Evolutionary conservation across 1,139 yeast genomes (phyloP).

Genomic region (Pichia sp.): DNA sequence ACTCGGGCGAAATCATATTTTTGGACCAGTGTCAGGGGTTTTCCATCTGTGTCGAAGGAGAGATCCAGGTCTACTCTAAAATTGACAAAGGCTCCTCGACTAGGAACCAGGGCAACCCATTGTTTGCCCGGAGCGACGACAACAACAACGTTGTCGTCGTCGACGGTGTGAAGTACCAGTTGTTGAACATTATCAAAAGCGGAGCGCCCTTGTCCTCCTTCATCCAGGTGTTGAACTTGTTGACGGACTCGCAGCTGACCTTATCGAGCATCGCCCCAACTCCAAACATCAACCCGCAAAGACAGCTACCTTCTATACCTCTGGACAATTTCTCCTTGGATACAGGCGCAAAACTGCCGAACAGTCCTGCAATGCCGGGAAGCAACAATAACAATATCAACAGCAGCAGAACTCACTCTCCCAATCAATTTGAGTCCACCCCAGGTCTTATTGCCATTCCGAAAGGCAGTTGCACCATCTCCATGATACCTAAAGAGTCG

Average conservation of each 20-base stretch:
- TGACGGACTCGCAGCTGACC: conserved; percentile 40
- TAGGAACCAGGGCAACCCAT: conserved; percentile 12
- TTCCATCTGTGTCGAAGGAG: conserved; percentile 91
- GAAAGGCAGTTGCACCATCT: conserved; percentile 69
- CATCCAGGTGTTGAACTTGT: conserved; percentile 70
- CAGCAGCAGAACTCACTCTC: neutral
- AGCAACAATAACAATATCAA: neutral
- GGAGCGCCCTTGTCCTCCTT: conserved; percentile 85
- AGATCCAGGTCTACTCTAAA: conserved; percentile 71
- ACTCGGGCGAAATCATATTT: conserved; percentile 68
- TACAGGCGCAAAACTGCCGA: conserved; percentile 1
- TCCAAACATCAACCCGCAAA: conserved; percentile 7
- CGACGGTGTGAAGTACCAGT: conserved; percentile 61
- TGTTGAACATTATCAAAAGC: conserved; percentile 77
- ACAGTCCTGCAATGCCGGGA: neutral
- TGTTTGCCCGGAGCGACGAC: conserved; percentile 22
- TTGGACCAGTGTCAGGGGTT: conserved; percentile 71
- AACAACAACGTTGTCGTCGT: conserved; percentile 28
- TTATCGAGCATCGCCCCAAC: conserved; percentile 17
- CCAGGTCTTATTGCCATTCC: conserved; percentile 61
- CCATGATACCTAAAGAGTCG: conserved; percentile 84
- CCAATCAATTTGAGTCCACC: conserved; percentile 2
- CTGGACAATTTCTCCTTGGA: conserved; percentile 16
- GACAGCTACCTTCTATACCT: conserved; percentile 12
- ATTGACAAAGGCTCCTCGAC: conserved; percentile 31